Evolutionary conservation across 352 stramenopile species (phyloP), one percentile per base, ranked within the genome.

Genomic region (Globisporangium orthogonon): DNA sequence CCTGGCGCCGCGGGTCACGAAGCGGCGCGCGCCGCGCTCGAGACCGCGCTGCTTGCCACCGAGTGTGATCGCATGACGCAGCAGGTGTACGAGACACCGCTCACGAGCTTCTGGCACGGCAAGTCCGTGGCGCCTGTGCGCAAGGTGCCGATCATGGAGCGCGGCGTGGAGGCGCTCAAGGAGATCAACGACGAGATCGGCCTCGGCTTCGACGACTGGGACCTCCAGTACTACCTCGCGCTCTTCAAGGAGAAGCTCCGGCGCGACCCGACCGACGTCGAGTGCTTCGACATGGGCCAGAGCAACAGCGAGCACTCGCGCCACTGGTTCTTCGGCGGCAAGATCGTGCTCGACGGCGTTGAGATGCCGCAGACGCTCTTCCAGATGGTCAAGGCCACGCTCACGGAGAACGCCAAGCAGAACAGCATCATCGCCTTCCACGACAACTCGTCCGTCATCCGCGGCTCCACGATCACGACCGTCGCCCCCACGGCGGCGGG

Each of bases 241-340:
- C 78, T 99, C 15, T 99, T 97, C 67, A 83, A 97, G 76, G 86
- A 99, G 65, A 98, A 98, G 77, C 80, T 99, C 44, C 73, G 85
- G 41, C 87, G 97, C 40, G 88, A 99, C 74, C 97, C 97, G 50
- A 99, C 97, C 6, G 96, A 99, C 73, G 97, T 99, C 50, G 97
- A 99, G 82, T 98, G 97, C 67, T 99, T 99, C 70, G 97, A 99
- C 74, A 98, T 99, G 89, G 94, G 94, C 15, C 95, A 98, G 74
- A 94, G 76, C 57, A 99, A 99, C 84, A 98, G 94, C 52, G 97
- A 99, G 74, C 97, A 99, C 82, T 99, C 95, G 49, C 92, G 97
- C 50, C 97, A 99, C 68, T 99, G 97, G 97, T 99, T 99, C 77
- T 99, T 99, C 66, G 90, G 92, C 45, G 97, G 97, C 52, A 98